These are phyloP conservation scores for Tetrapisispora namnaoensis DNA, from an alignment of 805 yeast genomes.

Conservation along the genomic window DNA sequence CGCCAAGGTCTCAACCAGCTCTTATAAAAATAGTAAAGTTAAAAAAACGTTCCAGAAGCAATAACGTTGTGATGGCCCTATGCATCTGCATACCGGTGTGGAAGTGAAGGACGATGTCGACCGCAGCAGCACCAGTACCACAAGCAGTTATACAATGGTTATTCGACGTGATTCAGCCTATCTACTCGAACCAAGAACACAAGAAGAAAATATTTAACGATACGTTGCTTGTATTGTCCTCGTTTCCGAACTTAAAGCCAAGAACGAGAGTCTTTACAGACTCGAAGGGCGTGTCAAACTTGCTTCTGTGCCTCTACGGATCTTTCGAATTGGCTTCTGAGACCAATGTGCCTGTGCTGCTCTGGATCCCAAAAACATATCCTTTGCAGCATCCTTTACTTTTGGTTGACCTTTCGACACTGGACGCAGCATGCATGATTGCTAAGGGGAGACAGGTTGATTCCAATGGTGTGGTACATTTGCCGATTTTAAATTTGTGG, in stretches of 20 bases:
- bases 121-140: neutral
- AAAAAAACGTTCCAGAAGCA: no score
- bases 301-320: slow-evolving; percentile 60
- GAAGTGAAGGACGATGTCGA: neutral
- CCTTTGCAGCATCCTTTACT: slow-evolving; percentile 63
- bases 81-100: no score
- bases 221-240: slow-evolving; percentile 35
- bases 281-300: slow-evolving; percentile 46
- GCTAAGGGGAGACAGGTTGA: slow-evolving; percentile 60
- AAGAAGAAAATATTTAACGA: slow-evolving; percentile 41
- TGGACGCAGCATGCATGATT: slow-evolving; percentile 33
- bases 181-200: slow-evolving; percentile 13
- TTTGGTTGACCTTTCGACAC: slow-evolving; percentile 42
- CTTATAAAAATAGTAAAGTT: no score
- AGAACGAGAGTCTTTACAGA: slow-evolving; percentile 56
- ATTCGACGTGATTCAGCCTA: slow-evolving; percentile 43
- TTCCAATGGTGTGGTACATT: slow-evolving; percentile 59
- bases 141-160: slow-evolving; percentile 44
- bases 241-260: slow-evolving; percentile 50
- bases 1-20: no score
- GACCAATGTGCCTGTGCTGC: slow-evolving; percentile 42
- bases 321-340: slow-evolving; percentile 25
- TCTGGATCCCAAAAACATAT: slow-evolving; percentile 71
- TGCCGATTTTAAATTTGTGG: slow-evolving; percentile 63
- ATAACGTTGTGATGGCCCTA: no score